Percentiles rank a stretch among this genome's conserved stretches.
These are phyloP conservation scores for Penicillium freii DNA, from an alignment of 2,329 filamentous ascomycete genomes.

Conservation along the genomic window DNA sequence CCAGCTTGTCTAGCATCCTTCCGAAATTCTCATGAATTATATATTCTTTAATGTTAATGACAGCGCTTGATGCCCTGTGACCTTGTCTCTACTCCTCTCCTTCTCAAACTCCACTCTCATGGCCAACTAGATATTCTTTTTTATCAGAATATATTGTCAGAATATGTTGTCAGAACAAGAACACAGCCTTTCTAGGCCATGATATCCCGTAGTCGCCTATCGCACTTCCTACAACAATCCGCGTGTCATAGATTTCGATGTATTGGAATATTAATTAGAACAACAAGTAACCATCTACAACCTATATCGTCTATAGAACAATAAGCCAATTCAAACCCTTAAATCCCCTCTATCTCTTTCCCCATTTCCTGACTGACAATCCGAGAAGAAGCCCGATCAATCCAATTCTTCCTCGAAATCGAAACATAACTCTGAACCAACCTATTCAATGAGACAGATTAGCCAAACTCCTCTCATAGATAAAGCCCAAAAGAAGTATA, in stretches of 20 bases:
- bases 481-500: background rate
- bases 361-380: background rate
- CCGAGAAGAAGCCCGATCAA: background rate
- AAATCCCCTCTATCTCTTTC: background rate
- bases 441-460: background rate
- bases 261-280: background rate
- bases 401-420: background rate
- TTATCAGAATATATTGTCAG: background rate
- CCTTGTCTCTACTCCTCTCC: background rate
- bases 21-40: conserved; percentile 10
- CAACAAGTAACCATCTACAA: background rate
- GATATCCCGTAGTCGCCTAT: background rate
- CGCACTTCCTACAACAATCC: background rate
- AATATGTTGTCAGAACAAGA: background rate
- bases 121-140: background rate
- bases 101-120: background rate
- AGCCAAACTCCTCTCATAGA: background rate
- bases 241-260: background rate
- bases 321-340: background rate
- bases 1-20: conserved; percentile 22
- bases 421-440: background rate
- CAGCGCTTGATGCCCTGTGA: background rate
- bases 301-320: background rate
- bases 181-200: background rate
- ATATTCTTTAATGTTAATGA: background rate